Percentiles rank a stretch among this genome's conserved stretches.
Evolutionary conservation across 257 asterid genomes (phyloP).

Genomic region (Penstemon barbatus): DNA sequence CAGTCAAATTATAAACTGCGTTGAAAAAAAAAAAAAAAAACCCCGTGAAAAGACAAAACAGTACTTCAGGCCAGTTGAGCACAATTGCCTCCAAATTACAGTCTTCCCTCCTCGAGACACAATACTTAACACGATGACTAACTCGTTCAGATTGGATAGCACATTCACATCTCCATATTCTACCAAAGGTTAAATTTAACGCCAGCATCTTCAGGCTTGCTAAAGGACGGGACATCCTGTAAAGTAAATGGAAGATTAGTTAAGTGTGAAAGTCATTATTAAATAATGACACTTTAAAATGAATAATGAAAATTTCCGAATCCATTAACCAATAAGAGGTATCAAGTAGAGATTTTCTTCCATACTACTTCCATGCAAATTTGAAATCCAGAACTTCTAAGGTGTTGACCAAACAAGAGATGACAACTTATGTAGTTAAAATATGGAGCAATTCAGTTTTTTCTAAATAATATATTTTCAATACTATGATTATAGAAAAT

Average conservation of each 20-base stretch:
- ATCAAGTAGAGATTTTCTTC: too few species aligned
- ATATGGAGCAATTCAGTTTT: too few species aligned
- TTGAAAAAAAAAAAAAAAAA: conserved; percentile 28
- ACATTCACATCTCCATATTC: conserved; percentile 18
- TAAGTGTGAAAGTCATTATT: background rate
- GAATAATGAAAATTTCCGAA: too few species aligned
- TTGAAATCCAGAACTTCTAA: too few species aligned
- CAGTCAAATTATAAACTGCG: conserved; percentile 46
- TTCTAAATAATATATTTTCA: too few species aligned
- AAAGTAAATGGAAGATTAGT: background rate
- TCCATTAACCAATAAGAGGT: too few species aligned
- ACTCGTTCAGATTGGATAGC: background rate
- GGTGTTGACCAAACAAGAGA: too few species aligned
- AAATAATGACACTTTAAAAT: too few species aligned
- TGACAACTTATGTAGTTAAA: too few species aligned
- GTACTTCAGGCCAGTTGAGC: conserved; percentile 34
- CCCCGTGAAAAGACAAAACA: background rate
- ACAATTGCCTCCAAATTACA: conserved; percentile 39
- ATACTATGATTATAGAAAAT: too few species aligned
- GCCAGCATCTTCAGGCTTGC: conserved; percentile 23
- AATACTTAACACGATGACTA: conserved; percentile 20
- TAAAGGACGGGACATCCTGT: conserved; percentile 17
- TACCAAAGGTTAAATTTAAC: conserved; percentile 16
- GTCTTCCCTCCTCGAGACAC: conserved; percentile 33
- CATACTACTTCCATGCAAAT: too few species aligned